Evolutionary conservation across 2,329 filamentous ascomycete species (phyloP).

Genomic region (Pseudophaeomoniella oleicola): DNA sequence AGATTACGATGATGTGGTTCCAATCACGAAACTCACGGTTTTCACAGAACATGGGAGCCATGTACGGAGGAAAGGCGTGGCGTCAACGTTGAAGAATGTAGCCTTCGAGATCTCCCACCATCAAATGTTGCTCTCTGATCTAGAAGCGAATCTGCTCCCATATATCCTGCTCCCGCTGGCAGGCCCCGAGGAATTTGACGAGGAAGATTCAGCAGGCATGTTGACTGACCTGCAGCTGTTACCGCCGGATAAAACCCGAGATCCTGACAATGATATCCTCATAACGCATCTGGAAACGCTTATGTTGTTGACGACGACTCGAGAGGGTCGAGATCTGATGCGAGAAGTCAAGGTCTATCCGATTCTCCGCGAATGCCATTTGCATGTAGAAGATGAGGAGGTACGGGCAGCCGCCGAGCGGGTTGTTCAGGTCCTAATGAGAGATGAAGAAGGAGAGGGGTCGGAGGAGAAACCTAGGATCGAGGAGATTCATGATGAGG

Average conservation of each 20-base stretch:
- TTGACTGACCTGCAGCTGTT: constrained; percentile 79
- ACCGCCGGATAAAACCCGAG: constrained; percentile 76
- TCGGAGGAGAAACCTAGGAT: constrained; percentile 23
- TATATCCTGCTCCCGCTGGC: constrained; percentile 82
- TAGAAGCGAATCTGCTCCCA: constrained; percentile 66
- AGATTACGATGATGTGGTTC: constrained; percentile 68
- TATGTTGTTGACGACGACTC: constrained; percentile 65
- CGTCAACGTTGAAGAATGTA: constrained; percentile 86
- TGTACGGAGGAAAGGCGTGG: constrained; percentile 83
- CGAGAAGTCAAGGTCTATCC: constrained; percentile 73
- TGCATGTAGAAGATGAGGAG: constrained; percentile 60
- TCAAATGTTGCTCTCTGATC: constrained; percentile 51
- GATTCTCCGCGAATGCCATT: constrained; percentile 73
- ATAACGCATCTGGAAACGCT: constrained; percentile 83
- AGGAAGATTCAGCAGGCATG: constrained; percentile 78
- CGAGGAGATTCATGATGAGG: constrained; percentile 25
- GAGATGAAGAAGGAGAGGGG: constrained; percentile 54
- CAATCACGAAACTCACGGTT: constrained; percentile 79
- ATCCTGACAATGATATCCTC: constrained; percentile 61
- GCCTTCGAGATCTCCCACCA: constrained; percentile 71
- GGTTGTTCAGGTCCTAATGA: constrained; percentile 75
- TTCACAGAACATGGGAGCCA: constrained; percentile 83
- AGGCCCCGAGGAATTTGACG: constrained; percentile 73
- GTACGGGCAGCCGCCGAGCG: constrained; percentile 78
- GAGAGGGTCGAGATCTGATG: constrained; percentile 59